These are phyloP conservation scores for Calonectria pseudoturangicola DNA, from an alignment of 2,329 filamentous ascomycete species.

Conservation along the genomic window DNA sequence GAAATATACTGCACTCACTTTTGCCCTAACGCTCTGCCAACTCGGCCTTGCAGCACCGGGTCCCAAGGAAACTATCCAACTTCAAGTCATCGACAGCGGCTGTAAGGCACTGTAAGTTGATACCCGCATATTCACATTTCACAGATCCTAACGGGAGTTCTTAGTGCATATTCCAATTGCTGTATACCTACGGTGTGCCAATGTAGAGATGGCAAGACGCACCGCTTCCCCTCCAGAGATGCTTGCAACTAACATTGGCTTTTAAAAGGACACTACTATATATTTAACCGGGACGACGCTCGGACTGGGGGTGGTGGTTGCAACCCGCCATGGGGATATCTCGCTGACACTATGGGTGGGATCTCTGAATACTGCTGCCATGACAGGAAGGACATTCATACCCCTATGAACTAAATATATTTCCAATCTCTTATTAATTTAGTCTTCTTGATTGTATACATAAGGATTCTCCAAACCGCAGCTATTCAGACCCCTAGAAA, in stretches of 20 bases:
- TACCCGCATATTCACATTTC: fast-evolving
- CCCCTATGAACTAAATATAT: background rate
- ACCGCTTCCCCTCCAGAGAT: too few relatives aligned
- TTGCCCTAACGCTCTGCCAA: conserved; percentile 23
- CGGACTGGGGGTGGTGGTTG: conserved; percentile 37
- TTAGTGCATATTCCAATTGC: conserved; percentile 38
- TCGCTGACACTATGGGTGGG: conserved; percentile 37
- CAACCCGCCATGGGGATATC: conserved; percentile 42
- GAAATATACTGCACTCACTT: conserved; percentile 33
- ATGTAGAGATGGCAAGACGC: conserved; percentile 43
- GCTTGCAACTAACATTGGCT: background rate
- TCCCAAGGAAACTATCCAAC: conserved; percentile 15
- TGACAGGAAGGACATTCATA: background rate
- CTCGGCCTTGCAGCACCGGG: conserved; percentile 22
- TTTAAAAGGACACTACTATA: conserved; percentile 27
- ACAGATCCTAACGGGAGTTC: background rate
- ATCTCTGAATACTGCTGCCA: conserved; percentile 48
- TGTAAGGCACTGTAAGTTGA: conserved; percentile 40
- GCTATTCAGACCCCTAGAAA: conserved; percentile 33
- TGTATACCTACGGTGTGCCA: conserved; percentile 46
- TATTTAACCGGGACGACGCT: conserved; percentile 43
- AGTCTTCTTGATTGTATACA: background rate
- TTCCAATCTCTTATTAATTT: background rate
- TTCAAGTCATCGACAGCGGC: conserved; percentile 41
- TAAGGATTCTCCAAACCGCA: background rate